phyloP scores from a whole-genome alignment of 2,329 filamentous ascomycete genomes.

The Trichoderma guizhouense region DNA sequence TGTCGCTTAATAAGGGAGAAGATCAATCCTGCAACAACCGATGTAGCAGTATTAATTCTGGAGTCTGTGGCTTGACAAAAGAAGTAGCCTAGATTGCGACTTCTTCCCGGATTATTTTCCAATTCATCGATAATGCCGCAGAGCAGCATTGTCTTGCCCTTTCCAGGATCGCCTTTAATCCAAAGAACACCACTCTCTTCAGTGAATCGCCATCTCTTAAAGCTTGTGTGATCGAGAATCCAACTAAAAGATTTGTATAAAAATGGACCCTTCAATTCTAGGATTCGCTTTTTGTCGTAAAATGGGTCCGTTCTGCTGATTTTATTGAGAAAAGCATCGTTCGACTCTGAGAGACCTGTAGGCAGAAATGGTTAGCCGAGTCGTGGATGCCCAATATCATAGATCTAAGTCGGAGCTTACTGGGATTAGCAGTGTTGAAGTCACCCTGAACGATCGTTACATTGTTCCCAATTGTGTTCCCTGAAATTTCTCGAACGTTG shows the following conservation, averaged over 20 bases:
- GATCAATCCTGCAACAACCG: conserved; percentile 42
- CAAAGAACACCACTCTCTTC: conserved; percentile 30
- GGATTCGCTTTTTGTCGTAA: conserved; percentile 34
- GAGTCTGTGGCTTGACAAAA: conserved; percentile 24
- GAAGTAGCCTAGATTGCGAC: conserved; percentile 17
- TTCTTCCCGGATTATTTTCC: neutral
- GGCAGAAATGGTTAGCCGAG: neutral
- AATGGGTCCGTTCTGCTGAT: neutral
- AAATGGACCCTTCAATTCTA: conserved; percentile 34
- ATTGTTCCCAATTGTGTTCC: neutral
- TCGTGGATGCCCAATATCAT: neutral
- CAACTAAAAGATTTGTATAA: conserved; percentile 32
- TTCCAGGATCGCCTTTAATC: conserved; percentile 40
- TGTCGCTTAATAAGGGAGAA: conserved; percentile 30
- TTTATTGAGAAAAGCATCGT: neutral
- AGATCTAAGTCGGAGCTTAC: neutral
- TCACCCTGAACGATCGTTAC: neutral
- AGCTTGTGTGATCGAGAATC: conserved; percentile 31
- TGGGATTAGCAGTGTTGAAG: neutral
- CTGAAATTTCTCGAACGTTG: neutral
- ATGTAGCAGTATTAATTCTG: conserved; percentile 36
- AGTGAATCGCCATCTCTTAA: conserved; percentile 21
- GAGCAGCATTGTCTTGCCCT: conserved; percentile 44
- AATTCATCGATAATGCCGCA: conserved; percentile 32
- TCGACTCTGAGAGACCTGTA: neutral